These are phyloP conservation scores for Tremellales sp. DNA, from an alignment of 1,284 basidiomycete genomes.

Conservation along the genomic window DNA sequence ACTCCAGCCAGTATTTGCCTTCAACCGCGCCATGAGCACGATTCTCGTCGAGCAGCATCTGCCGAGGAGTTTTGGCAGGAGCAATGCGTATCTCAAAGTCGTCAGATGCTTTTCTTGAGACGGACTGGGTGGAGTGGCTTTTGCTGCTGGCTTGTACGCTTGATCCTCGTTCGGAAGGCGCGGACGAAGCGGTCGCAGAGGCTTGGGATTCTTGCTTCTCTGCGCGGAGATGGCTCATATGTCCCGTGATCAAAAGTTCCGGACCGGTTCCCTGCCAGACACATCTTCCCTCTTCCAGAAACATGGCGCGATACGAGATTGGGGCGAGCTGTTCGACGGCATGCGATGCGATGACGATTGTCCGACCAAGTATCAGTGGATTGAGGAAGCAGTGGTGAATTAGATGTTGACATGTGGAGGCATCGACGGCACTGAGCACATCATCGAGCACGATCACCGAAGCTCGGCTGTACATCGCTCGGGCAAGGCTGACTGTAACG, in stretches of 20 bases:
- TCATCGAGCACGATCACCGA: constrained; percentile 36
- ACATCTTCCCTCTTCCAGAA: constrained; percentile 75
- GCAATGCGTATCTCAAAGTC: constrained; percentile 20
- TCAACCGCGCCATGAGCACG: constrained; percentile 70
- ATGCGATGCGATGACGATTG: constrained; percentile 83
- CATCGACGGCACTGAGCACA: constrained; percentile 58
- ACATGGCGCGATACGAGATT: constrained; percentile 48
- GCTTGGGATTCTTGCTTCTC: no score
- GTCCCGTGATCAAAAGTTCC: constrained; percentile 60
- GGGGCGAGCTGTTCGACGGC: constrained; percentile 51
- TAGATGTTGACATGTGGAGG: constrained; percentile 75
- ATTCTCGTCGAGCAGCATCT: constrained; percentile 80
- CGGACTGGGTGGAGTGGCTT: no score
- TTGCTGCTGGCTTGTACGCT: no score
- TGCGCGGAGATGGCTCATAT: constrained; percentile 64
- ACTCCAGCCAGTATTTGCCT: constrained; percentile 70
- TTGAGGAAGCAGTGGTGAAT: constrained; percentile 74
- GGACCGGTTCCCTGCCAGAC: constrained; percentile 63
- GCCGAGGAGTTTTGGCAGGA: constrained; percentile 58
- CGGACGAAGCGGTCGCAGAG: no score
- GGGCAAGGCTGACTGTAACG: constrained; percentile 39
- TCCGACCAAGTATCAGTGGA: constrained; percentile 69
- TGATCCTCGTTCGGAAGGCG: no score
- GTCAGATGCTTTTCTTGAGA: no score
- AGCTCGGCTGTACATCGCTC: constrained; percentile 41